Conservation (phyloP, 2,329 filamentous ascomycete genomes). For the Fusarium succisae region DNA sequence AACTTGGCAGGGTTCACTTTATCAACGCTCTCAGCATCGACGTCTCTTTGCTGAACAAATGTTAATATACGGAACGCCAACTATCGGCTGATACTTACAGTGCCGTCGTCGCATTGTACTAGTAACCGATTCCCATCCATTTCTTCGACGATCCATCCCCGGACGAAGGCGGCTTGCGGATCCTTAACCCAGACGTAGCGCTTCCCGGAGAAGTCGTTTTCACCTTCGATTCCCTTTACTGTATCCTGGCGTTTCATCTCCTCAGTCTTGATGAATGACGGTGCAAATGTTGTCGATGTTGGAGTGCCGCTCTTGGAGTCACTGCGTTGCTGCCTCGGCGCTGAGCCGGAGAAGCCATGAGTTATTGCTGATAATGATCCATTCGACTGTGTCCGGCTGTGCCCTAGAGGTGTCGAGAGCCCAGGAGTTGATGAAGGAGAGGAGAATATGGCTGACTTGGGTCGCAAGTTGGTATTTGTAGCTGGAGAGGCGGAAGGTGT, state of each 20-base stretch:
- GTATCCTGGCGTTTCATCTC: conserved; percentile 70
- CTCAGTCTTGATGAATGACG: conserved; percentile 92
- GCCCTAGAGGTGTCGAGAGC: conserved; percentile 57
- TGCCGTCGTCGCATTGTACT: conserved; percentile 94
- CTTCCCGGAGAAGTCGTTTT: conserved; percentile 98
- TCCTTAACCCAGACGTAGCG: conserved; percentile 98
- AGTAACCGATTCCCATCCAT: conserved; percentile 73
- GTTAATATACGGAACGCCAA: conserved; percentile 22
- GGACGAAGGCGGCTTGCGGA: conserved; percentile 85
- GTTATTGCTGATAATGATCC: conserved; percentile 54
- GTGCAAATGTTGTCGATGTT: conserved; percentile 86
- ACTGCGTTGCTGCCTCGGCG: conserved; percentile 52
- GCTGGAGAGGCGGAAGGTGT: conserved; percentile 73
- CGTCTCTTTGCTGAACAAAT: conserved; percentile 77
- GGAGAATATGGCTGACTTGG: conserved; percentile 79
- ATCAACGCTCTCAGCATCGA: conserved; percentile 87
- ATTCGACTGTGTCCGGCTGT: conserved; percentile 76
- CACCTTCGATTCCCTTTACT: conserved; percentile 85
- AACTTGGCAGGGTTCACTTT: conserved; percentile 99
- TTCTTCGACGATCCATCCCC: conserved; percentile 91
- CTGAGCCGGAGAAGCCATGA: conserved; percentile 15
- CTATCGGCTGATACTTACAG: conserved; percentile 61
- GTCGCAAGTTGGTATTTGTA: conserved; percentile 63
- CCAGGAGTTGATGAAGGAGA: conserved; percentile 61
- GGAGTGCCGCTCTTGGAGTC: conserved; percentile 73